These are phyloP conservation scores for Lactifluus pinguis DNA, from an alignment of 768 basidiomycete species.

Conservation along the genomic window DNA sequence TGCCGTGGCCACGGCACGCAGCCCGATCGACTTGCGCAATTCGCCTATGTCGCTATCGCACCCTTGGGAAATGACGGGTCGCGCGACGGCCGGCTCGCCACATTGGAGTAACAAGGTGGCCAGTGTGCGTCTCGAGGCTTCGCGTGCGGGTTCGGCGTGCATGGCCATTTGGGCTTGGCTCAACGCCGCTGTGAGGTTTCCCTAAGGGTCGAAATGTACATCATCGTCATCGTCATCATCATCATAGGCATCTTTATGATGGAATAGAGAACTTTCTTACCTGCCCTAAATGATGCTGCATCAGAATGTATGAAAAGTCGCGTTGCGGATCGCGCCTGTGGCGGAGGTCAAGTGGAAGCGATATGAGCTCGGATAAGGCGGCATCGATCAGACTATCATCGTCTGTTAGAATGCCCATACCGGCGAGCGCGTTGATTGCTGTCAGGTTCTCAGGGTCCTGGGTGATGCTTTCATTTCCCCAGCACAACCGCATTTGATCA, in stretches of 20 bases:
- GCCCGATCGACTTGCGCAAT: constrained; percentile 35
- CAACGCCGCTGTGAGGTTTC: constrained; percentile 25
- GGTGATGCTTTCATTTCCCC: constrained; percentile 46
- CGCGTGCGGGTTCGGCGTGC: constrained; percentile 43
- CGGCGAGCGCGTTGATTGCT: constrained; percentile 76
- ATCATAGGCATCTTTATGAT: neutral
- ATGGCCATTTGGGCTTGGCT: constrained; percentile 47
- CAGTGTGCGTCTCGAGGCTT: constrained; percentile 42
- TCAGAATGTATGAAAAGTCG: constrained; percentile 62
- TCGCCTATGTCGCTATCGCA: constrained; percentile 29
- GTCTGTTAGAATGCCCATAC: constrained; percentile 78
- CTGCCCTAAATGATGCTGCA: constrained; percentile 65
- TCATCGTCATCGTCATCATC: too few relatives aligned
- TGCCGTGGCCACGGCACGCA: constrained; percentile 41
- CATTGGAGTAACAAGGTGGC: constrained; percentile 47
- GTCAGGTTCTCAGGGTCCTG: constrained; percentile 68
- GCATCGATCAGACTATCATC: constrained; percentile 81
- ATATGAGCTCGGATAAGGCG: constrained; percentile 70
- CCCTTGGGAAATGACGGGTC: constrained; percentile 35
- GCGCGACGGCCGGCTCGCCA: constrained; percentile 33
- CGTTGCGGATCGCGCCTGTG: constrained; percentile 57
- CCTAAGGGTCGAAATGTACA: constrained; percentile 27
- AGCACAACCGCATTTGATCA: neutral
- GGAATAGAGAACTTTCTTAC: constrained; percentile 29
- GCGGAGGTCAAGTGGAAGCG: constrained; percentile 57